Percentiles rank a stretch among this genome's conserved stretches.
Conservation (phyloP, 345 rosid genomes). For the Physaria fendleri region DNA sequence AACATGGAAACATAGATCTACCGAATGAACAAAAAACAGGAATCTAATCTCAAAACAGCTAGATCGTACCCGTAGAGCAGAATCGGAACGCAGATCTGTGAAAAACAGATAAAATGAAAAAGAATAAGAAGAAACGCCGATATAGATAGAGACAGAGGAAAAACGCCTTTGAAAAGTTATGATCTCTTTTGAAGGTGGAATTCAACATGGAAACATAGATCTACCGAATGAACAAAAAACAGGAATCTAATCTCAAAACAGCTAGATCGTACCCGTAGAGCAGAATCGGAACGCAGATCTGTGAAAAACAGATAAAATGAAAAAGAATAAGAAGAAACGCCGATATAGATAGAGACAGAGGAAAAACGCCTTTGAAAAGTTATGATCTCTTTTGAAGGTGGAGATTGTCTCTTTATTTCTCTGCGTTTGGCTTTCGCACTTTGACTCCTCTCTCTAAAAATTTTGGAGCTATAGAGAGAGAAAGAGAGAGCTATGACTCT, state of each 20-base stretch:
- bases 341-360: too few species aligned
- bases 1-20: slow-evolving; percentile 13
- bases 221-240: not conserved
- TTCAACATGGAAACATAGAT: slow-evolving; percentile 4
- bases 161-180: too few species aligned
- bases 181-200: slow-evolving; percentile 10
- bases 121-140: too few species aligned
- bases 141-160: too few species aligned
- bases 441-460: slow-evolving; percentile 21
- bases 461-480: slow-evolving; percentile 10
- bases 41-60: slow-evolving; percentile 6
- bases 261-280: slow-evolving; percentile 26
- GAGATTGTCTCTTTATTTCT: slow-evolving; percentile 20
- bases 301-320: not conserved
- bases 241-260: slow-evolving; percentile 9
- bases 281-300: slow-evolving; percentile 31
- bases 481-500: slow-evolving; percentile 19
- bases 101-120: not conserved
- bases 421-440: not conserved
- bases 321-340: not conserved
- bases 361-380: not conserved
- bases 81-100: slow-evolving; percentile 31
- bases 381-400: slow-evolving; percentile 9
- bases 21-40: not conserved
- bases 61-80: slow-evolving; percentile 27